A percentile compares a stretch with the other conserved stretches of the same genome.
Conservation (phyloP, 1,139 yeast genomes). For the Lodderomyces margitis region DNA sequence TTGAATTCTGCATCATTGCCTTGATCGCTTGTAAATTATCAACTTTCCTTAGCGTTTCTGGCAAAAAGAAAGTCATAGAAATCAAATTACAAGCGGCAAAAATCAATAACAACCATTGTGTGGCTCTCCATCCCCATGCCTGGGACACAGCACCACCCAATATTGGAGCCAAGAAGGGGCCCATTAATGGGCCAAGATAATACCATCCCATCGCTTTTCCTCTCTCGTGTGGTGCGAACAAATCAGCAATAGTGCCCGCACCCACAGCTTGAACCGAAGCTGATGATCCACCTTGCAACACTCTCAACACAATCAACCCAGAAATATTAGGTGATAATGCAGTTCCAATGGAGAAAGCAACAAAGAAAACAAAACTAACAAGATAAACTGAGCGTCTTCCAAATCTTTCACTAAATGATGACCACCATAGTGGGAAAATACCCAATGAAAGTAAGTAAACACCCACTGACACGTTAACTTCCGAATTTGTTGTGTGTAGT, state of each 20-base stretch:
- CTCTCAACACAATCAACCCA: constrained; percentile 64
- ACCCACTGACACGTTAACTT: constrained; percentile 79
- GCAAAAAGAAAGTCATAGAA: constrained; percentile 55
- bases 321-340: constrained; percentile 63
- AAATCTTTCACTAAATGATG: constrained; percentile 67
- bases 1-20: constrained; percentile 26
- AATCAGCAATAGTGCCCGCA: constrained; percentile 82
- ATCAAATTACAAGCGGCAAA: constrained; percentile 56
- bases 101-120: constrained; percentile 81
- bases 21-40: constrained; percentile 51
- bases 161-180: constrained; percentile 79
- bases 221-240: constrained; percentile 64
- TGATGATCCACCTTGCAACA: constrained; percentile 75
- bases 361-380: constrained; percentile 59
- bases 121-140: constrained; percentile 84
- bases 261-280: constrained; percentile 90
- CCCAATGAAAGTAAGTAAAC: constrained; percentile 73
- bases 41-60: constrained; percentile 69
- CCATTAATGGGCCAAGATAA: constrained; percentile 78
- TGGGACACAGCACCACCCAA: constrained; percentile 74
- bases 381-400: constrained; percentile 78
- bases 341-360: constrained; percentile 70
- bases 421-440: constrained; percentile 88
- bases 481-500: constrained; percentile 53
- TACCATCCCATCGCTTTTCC: constrained; percentile 81